These are phyloP conservation scores for Mallotus japonicus DNA, from an alignment of 441 rosid genomes.

Conservation along the genomic window DNA sequence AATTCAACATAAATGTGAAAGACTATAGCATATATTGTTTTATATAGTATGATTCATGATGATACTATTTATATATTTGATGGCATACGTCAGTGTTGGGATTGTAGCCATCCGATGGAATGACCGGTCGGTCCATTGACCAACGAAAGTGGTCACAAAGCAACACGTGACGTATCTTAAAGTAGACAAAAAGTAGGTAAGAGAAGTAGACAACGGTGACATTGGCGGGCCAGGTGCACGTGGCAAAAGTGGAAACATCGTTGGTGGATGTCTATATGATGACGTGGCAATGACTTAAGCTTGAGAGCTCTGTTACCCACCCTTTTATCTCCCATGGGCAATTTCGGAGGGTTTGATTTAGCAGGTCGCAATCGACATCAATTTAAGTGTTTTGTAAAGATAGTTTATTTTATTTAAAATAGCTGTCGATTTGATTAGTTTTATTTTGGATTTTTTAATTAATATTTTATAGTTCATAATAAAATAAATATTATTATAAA, in stretches of 20 bases:
- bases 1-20: neutral
- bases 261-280: constrained; percentile 29
- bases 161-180: constrained; percentile 28
- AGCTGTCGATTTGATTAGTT: too few species aligned
- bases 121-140: constrained; percentile 28
- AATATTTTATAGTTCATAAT: too few species aligned
- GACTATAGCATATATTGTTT: too few species aligned
- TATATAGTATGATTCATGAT: too few species aligned
- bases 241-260: constrained; percentile 33
- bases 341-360: too few species aligned
- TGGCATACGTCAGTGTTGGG: neutral
- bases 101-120: constrained; percentile 21
- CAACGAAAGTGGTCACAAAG: constrained; percentile 18
- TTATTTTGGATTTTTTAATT: too few species aligned
- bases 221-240: constrained; percentile 34
- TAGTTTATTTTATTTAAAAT: too few species aligned
- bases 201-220: constrained; percentile 16
- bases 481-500: too few species aligned
- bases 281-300: constrained; percentile 38
- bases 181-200: constrained; percentile 12
- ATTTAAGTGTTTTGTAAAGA: too few species aligned
- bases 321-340: too few species aligned
- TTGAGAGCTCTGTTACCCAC: too few species aligned
- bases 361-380: too few species aligned
- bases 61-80: neutral